These are phyloP conservation scores for Amylocarpus encephaloides DNA, from an alignment of 2,329 filamentous ascomycete genomes.

Conservation along the genomic window DNA sequence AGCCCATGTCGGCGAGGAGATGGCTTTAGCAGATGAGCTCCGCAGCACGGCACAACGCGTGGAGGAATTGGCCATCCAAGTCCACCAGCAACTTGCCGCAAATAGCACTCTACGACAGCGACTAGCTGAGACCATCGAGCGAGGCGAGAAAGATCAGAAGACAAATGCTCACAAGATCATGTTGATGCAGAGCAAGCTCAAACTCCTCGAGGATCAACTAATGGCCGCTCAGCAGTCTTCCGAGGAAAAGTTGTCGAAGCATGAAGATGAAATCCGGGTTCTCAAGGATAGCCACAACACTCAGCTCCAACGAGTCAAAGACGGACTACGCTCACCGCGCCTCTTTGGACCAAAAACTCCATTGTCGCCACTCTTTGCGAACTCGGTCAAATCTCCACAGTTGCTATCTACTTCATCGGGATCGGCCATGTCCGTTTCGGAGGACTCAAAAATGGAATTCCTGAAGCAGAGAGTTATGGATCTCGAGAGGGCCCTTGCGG, in stretches of 20 bases:
- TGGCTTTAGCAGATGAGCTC: constrained; percentile 62
- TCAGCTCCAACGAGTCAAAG: constrained; percentile 69
- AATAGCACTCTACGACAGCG: constrained; percentile 72
- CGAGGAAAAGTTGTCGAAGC: constrained; percentile 73
- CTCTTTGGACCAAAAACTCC: constrained; percentile 53
- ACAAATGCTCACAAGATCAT: constrained; percentile 77
- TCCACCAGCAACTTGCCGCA: constrained; percentile 70
- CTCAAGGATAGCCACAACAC: constrained; percentile 71
- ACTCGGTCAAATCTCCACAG: constrained; percentile 46
- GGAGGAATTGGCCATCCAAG: constrained; percentile 71
- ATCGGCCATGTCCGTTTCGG: constrained; percentile 56
- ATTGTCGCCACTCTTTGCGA: constrained; percentile 54
- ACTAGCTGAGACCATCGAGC: constrained; percentile 70
- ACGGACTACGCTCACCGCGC: constrained; percentile 42
- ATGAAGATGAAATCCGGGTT: constrained; percentile 76
- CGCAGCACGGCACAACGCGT: constrained; percentile 68
- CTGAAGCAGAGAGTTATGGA: constrained; percentile 76
- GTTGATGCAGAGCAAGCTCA: constrained; percentile 73
- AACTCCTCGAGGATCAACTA: constrained; percentile 75
- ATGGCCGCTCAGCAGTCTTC: constrained; percentile 76
- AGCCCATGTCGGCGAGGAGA: constrained; percentile 51
- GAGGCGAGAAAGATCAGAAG: constrained; percentile 78
- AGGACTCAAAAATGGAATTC: constrained; percentile 66
- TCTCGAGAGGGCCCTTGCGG: constrained; percentile 71
- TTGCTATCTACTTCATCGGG: constrained; percentile 43